Evolutionary conservation across 108 stramenopile species (phyloP), one percentile per base, ranked within the genome.

Genomic region (Nitzschia inconspicua): DNA sequence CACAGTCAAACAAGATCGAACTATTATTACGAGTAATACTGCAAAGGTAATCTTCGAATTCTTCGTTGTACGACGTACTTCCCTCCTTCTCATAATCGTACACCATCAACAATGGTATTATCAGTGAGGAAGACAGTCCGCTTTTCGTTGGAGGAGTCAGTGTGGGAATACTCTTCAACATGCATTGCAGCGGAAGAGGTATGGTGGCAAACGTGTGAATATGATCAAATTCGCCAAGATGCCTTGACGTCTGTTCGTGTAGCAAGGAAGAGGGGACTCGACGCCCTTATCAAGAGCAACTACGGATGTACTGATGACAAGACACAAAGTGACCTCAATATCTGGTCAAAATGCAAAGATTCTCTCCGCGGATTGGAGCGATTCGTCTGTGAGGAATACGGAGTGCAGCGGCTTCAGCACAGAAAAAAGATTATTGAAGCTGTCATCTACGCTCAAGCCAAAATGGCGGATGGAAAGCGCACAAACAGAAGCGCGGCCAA

Each of bases 281-380:
- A 24, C 9, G 26, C 29, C 11, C 49, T 49, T 22, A 36, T 62
- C 23, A 30, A 53, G 28, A 34, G 23, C 24, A 49, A 36, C 4
- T 62, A 62, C 28, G 60, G 60, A 16, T 39, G 36, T 22, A 62
- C 47, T 10, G 60, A 62, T 37, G 60, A 62, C 13, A 62, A 49
- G 26, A 62, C 42, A 10, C 60, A 62, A 49, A 41, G 49, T 16
- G 42, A 39, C 47, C 47, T 62, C 16, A 62, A 30, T 23, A 7
- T 48, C 14, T 62, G 47, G 47, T 14, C 60, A 5, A 35, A 36
- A 7, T 30, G 11, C 11, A 18, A 20, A 20, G 47, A 49, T 25
- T 35, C 60, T 23, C 46, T 25, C 1, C 35, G 60, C 9, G 60
- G 60, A 6, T 31, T 62, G 34, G 60, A 62, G 29, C 60, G 60